These are phyloP conservation scores for Saccharomycopsis sp. DNA, from an alignment of 805 yeast species.

Conservation along the genomic window DNA sequence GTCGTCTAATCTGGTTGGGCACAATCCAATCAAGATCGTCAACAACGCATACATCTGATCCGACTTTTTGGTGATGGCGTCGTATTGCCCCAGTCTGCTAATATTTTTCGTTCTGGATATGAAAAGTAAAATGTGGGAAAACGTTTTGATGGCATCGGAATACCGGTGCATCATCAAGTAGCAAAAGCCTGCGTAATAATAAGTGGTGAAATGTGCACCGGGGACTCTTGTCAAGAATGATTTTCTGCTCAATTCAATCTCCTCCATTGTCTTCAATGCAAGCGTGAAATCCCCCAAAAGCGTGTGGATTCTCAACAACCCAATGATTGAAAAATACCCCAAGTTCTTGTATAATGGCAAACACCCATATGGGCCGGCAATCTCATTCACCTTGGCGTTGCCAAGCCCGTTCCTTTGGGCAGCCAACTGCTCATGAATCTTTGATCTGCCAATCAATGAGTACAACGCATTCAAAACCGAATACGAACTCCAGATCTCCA, in stretches of 20 bases:
- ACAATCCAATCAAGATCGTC: constrained; percentile 37
- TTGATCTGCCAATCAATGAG: constrained; percentile 35
- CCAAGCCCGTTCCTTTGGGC: constrained; percentile 24
- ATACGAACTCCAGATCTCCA: constrained; percentile 39
- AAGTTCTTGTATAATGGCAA: constrained; percentile 36
- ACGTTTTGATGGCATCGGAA: constrained; percentile 41
- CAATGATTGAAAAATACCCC: constrained; percentile 42
- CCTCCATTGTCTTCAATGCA: constrained; percentile 41
- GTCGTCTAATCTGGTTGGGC: constrained; percentile 41
- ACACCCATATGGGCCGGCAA: constrained; percentile 38
- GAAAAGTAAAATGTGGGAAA: constrained; percentile 38
- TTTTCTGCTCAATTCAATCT: constrained; percentile 35
- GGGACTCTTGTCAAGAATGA: constrained; percentile 40
- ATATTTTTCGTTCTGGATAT: constrained; percentile 38
- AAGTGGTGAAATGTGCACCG: constrained; percentile 42
- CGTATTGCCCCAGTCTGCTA: constrained; percentile 36
- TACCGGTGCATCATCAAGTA: constrained; percentile 42
- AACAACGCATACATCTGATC: constrained; percentile 45
- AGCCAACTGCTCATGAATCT: constrained; percentile 32
- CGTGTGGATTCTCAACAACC: constrained; percentile 41
- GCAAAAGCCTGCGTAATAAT: constrained; percentile 43
- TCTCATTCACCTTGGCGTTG: constrained; percentile 22
- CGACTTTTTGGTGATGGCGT: constrained; percentile 37
- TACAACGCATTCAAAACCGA: constrained; percentile 40
- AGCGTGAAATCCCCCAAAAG: constrained; percentile 40